Base-by-base conservation (phyloP, 176 grass and related monocot genomes). In the Carex myosuroides region DNA sequence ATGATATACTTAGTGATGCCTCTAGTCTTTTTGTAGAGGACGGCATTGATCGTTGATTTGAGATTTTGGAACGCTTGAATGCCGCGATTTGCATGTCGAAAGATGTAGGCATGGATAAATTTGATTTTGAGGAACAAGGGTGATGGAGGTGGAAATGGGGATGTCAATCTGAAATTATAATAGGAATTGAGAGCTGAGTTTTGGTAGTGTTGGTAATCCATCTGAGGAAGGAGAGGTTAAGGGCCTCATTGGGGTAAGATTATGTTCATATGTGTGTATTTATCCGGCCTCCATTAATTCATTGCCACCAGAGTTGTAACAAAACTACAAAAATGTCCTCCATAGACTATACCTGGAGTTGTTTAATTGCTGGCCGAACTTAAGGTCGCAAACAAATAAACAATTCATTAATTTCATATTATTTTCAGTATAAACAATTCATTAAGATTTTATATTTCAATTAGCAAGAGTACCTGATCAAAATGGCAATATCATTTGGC, bases 201-300 rank as follows among this genome's bases (percentile, higher is more conserved):
- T 81, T 64, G 79, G 39, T 81, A 64, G 57, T 81, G 32, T 81
- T 81, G 56, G 56, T 81, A 46, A 81, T 64, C 79, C 79, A 81
- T 81, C 10, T 60, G 79, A 24, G 0, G 21, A 41, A 60, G 55
- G 5, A 17, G 17, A 22, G 11, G 46, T 60, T 80, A 33, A 24
- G 3, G 17, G 77, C 29, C 26, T 79, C 17, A 81, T 7, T 81
- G 6, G 44, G 41, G 13, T 46, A 24, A 81, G 1, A 20, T 6
- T 22, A 21, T 80, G 21, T 32, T 35, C 0, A 55, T 52, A 37
- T 62, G 20, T 44, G 39, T 33, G 50, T 77, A 39, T 37, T 4
- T 60, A 42, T 80, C 33, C 7, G 10, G 54, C 24, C 70, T 52
- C n/a, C 20, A 52, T 52, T 5, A 14, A 24, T 61, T 35, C 37